Base-by-base conservation (phyloP, 139 green algal species). In the Chlorella ohadii region DNA sequence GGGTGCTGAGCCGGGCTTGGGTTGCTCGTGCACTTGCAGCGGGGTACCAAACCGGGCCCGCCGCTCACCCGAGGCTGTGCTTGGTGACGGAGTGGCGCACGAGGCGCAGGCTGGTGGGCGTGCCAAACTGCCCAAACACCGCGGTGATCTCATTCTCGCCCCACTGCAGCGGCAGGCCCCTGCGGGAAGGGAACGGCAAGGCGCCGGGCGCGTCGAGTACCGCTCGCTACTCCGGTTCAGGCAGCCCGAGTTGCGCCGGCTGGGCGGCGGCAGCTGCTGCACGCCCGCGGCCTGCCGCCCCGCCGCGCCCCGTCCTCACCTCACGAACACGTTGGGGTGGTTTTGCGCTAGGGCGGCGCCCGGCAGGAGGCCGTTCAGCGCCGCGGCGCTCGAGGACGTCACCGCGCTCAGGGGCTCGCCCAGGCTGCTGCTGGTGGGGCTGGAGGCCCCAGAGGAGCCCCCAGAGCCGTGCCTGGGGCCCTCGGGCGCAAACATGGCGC, bases 151-250 rank as follows among this genome's bases (percentile, higher is more conserved):
- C 82, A 5, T 67, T 63, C 36, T 90, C 86, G 9, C 65, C 55
- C 86, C 86, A 90, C n/a, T 76, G 51, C 55, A 90, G 57, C n/a
- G 86, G 86, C 28, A 90, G 33, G 17, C 86, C 86, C 59, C 76
- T 82, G 76, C 57, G 55, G 59, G 28, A 56, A 33, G 17, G 55
- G n/a, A 55, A 75, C 9, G 36, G 19, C 16, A 44, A 20, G 5
- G 1, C 20, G 38, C 20, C 20, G 19, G 20, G 36, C n/a, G 25
- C 20, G 19, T 36, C 34, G 12, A 22, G 5, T 75, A 75, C 20
- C 20, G 34, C 6, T 25, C 68, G 6, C 36, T 75, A 75, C 68
- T 28, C 27, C 63, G 28, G 63, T 33, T 15, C 12, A 3, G 12
- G 63, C 63, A 31, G 33, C 68, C 17, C 68, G 4, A 22, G 36